Evolutionary conservation across 148 eudicot species (phyloP).

Genomic region (Talinum fruticosum): DNA sequence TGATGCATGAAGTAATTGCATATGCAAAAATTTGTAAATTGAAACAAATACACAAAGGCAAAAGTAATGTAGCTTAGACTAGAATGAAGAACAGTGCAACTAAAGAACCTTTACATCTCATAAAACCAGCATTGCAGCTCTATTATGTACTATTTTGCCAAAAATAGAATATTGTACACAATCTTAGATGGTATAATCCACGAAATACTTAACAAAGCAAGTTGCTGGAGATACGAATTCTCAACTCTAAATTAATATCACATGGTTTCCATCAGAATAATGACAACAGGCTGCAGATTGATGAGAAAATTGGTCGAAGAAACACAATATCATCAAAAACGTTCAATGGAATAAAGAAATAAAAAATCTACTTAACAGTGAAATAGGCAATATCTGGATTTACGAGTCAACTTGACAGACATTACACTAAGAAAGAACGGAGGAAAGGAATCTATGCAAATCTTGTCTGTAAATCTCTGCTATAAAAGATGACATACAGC

Average conservation of each 20-base stretch:
- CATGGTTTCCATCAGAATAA: not conserved
- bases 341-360: too few relatives aligned
- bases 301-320: too few relatives aligned
- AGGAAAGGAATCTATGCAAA: not conserved
- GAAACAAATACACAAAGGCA: not conserved
- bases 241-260: not conserved
- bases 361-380: too few relatives aligned
- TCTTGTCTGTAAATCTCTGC: not conserved
- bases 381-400: not conserved
- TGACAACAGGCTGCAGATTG: too few relatives aligned
- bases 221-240: not conserved
- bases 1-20: not conserved
- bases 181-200: not conserved
- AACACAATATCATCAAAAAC: too few relatives aligned
- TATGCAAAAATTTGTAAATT: not conserved
- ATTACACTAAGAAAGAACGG: not conserved
- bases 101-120: not conserved
- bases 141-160: too few relatives aligned
- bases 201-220: not conserved
- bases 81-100: not conserved
- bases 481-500: not conserved
- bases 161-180: too few relatives aligned
- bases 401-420: not conserved
- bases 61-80: not conserved
- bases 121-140: too few relatives aligned